phyloP scores from a whole-genome alignment of 257 asterid species.

The Solanum pennellii region DNA sequence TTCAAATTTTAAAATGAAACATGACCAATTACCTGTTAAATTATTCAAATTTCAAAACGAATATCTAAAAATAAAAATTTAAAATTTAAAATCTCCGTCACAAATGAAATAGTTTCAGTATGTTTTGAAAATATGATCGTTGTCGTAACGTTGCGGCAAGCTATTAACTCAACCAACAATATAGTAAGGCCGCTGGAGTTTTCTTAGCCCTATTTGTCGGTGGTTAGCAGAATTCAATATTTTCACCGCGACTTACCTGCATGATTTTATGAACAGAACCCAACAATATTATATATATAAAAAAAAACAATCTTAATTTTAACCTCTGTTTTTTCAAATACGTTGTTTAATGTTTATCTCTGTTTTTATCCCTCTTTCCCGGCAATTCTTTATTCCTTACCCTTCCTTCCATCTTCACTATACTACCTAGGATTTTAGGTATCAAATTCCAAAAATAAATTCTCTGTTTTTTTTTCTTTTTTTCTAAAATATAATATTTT shows the following conservation, averaged over 20 bases:
- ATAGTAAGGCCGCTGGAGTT: constrained; percentile 28
- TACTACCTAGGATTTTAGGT: neutral
- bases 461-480: neutral
- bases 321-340: neutral
- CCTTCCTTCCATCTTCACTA: neutral
- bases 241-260: constrained; percentile 29
- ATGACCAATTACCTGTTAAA: fast-evolving
- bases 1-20: too few relatives aligned
- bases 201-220: constrained; percentile 31
- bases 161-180: constrained; percentile 25
- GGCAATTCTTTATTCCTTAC: constrained; percentile 1
- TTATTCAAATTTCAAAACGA: too few relatives aligned
- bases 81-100: neutral
- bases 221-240: constrained; percentile 20
- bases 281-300: too few relatives aligned
- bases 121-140: neutral
- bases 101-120: neutral
- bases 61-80: neutral
- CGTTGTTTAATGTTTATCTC: neutral
- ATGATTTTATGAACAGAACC: neutral
- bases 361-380: neutral
- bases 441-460: neutral
- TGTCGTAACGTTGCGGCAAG: neutral
- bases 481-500: neutral
- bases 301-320: constrained; percentile 1